phyloP scores from a whole-genome alignment of 2,329 filamentous ascomycete genomes.

The Cylindrodendrum hubeiense region DNA sequence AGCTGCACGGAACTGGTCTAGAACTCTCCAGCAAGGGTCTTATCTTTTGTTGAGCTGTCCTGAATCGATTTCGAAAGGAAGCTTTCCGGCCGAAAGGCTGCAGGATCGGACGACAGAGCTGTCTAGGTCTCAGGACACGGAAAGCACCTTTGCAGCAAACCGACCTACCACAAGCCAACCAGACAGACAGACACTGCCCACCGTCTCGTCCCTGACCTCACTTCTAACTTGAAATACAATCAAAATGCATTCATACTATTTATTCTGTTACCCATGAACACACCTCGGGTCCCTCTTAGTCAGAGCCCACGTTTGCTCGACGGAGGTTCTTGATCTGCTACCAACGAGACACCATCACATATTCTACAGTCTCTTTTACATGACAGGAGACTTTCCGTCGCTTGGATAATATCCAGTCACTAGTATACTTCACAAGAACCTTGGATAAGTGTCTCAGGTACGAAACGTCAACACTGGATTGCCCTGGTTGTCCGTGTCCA shows the following conservation, averaged over 20 bases:
- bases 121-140: neutral
- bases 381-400: neutral
- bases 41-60: slow-evolving; percentile 27
- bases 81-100: neutral
- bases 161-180: neutral
- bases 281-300: neutral
- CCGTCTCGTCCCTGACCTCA: neutral
- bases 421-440: neutral
- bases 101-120: neutral
- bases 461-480: neutral
- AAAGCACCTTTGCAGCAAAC: neutral
- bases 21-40: slow-evolving; percentile 3
- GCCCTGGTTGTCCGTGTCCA: neutral
- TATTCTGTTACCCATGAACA: neutral
- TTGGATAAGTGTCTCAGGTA: neutral
- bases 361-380: neutral
- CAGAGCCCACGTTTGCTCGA: neutral
- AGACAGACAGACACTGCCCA: neutral
- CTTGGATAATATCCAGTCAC: neutral
- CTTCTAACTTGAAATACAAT: neutral
- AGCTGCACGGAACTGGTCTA: slow-evolving; percentile 15
- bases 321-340: neutral
- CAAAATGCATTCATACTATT: neutral
- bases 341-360: neutral
- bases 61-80: neutral